Evolutionary conservation across 495 filamentous ascomycete genomes (phyloP).

Genomic region (Penicillium steckii): DNA sequence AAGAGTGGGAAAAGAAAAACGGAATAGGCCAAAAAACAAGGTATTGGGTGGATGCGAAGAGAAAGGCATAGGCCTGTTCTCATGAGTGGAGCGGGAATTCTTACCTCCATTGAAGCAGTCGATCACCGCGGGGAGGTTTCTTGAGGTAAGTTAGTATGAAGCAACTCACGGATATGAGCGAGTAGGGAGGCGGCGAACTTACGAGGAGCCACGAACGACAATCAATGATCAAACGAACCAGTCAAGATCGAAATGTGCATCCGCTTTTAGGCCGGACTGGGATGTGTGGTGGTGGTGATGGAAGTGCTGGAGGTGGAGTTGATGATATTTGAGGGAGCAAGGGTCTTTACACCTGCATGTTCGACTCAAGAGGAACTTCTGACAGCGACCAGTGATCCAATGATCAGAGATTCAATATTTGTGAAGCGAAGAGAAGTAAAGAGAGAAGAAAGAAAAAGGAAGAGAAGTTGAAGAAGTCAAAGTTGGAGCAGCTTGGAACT

Average conservation of each 20-base stretch:
- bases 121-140: not conserved
- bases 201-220: not conserved
- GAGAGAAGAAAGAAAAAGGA: no score
- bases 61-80: not conserved
- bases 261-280: not conserved
- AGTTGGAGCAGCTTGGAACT: not conserved
- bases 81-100: not conserved
- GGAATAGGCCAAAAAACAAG: not conserved
- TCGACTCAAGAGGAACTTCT: no score
- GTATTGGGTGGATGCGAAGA: not conserved
- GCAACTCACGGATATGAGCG: not conserved
- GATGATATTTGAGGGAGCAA: not conserved
- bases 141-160: slow-evolving; percentile 1
- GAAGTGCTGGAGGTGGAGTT: not conserved
- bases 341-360: not conserved
- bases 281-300: not conserved
- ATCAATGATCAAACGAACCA: not conserved
- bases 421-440: not conserved
- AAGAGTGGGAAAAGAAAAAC: not conserved
- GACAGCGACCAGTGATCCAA: no score
- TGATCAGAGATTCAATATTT: not conserved
- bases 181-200: not conserved
- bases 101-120: slow-evolving; percentile 1
- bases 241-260: not conserved
- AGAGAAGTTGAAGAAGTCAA: not conserved